Evolutionary conservation across 169 alveolate genomes (phyloP).

Genomic region (Eimeria zaria): DNA sequence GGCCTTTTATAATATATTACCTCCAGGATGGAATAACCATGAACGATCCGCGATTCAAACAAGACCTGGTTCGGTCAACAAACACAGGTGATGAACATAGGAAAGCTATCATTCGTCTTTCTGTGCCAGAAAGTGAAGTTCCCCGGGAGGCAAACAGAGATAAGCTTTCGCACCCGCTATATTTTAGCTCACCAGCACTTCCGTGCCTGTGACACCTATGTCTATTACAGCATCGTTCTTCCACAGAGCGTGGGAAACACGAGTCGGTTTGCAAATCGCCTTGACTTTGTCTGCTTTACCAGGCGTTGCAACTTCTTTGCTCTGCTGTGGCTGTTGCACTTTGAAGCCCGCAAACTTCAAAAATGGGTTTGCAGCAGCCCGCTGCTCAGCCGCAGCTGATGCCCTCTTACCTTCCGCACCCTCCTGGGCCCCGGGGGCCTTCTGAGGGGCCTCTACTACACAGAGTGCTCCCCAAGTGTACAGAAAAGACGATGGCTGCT

Average conservation of each 20-base stretch:
- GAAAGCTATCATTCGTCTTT: not conserved
- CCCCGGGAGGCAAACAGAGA: not conserved
- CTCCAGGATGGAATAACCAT: conserved; percentile 47
- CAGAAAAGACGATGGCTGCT: conserved; percentile 42
- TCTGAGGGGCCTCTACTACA: conserved; percentile 26
- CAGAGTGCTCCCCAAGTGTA: conserved; percentile 84
- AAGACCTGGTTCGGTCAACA: conserved; percentile 13
- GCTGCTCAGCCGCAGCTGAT: conserved; percentile 15
- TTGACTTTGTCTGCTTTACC: not conserved
- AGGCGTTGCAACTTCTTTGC: not conserved
- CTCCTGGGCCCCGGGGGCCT: not conserved
- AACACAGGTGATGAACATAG: not conserved
- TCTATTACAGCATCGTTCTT: conserved; percentile 43
- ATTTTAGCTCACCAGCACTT: conserved; percentile 12
- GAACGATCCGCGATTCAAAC: conserved; percentile 45
- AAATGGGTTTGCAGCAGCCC: conserved; percentile 61
- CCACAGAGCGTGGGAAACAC: conserved; percentile 80
- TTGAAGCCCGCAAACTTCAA: conserved; percentile 39
- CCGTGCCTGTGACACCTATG: conserved; percentile 42
- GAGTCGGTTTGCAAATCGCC: conserved; percentile 71
- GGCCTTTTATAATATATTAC: not conserved
- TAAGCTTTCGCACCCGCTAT: not conserved
- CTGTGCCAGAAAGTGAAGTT: not conserved
- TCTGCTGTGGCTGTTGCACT: conserved; percentile 39
- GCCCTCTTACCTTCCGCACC: conserved; percentile 19